A percentile compares a stretch with the other conserved stretches of the same genome.
phyloP scores from a whole-genome alignment of 2,329 filamentous ascomycete species.

The Podosphaera aphanis region DNA sequence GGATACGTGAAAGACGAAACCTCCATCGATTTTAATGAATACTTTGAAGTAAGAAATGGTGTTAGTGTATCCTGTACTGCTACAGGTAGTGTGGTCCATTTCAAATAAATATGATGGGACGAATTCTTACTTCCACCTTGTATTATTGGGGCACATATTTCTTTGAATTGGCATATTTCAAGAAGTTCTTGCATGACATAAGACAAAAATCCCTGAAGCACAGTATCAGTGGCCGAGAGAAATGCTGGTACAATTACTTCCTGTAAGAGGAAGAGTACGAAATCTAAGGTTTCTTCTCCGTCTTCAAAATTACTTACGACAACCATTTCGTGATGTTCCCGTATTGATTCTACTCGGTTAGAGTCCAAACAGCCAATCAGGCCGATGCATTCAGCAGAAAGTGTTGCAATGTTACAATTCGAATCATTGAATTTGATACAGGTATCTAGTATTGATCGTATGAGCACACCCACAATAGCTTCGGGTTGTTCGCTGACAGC shows the following conservation, averaged over 20 bases:
- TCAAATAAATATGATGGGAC: slow-evolving; percentile 37
- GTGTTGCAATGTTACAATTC: slow-evolving; percentile 40
- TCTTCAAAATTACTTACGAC: slow-evolving; percentile 69
- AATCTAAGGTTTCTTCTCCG: slow-evolving; percentile 58
- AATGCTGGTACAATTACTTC: slow-evolving; percentile 81
- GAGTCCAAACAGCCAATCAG: slow-evolving; percentile 80
- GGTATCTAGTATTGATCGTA: slow-evolving; percentile 64
- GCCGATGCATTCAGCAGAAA: slow-evolving; percentile 66
- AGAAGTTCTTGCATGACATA: slow-evolving; percentile 88
- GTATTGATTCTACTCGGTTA: slow-evolving; percentile 60
- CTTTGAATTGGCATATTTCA: slow-evolving; percentile 48
- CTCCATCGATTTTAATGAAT: slow-evolving; percentile 42
- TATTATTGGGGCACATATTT: slow-evolving; percentile 19
- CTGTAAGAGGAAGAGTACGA: slow-evolving; percentile 65
- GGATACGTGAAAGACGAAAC: slow-evolving; percentile 41
- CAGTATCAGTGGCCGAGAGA: slow-evolving; percentile 67
- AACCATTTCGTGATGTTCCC: slow-evolving; percentile 62
- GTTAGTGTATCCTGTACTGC: slow-evolving; percentile 58
- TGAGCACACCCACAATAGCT: slow-evolving; percentile 43
- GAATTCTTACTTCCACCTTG: slow-evolving; percentile 19
- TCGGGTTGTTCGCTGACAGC: slow-evolving; percentile 69
- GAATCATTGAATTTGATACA: slow-evolving; percentile 55
- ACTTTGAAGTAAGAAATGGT: slow-evolving; percentile 70
- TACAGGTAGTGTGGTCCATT: slow-evolving; percentile 61
- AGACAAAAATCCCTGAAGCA: slow-evolving; percentile 72